phyloP scores from a whole-genome alignment of 768 basidiomycete genomes.

The Pluteus cervinus region DNA sequence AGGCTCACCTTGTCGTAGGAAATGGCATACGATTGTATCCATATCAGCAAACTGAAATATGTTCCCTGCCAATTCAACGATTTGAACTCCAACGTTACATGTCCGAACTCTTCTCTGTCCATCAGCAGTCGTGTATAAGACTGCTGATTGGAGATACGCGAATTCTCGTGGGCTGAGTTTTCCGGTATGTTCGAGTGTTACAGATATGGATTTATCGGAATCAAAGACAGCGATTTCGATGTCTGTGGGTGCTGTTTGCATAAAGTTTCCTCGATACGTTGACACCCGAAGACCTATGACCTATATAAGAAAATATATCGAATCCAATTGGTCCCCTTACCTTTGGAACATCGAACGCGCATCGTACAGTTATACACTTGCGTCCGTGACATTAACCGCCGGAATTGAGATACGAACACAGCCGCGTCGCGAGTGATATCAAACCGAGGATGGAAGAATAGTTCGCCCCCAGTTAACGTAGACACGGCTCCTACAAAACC shows the following conservation, averaged over 20 bases:
- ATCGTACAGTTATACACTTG: constrained; percentile 78
- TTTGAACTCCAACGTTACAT: constrained; percentile 79
- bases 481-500: constrained; percentile 60
- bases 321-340: constrained; percentile 38
- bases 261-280: constrained; percentile 70
- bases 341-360: constrained; percentile 80
- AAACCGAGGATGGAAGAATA: constrained; percentile 93
- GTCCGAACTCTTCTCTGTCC: constrained; percentile 83
- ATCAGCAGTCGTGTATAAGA: constrained; percentile 72
- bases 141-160: constrained; percentile 80
- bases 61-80: constrained; percentile 80
- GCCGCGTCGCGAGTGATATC: constrained; percentile 58
- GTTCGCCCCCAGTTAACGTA: constrained; percentile 79
- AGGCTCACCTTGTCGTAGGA: constrained; percentile 71
- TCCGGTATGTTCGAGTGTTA: constrained; percentile 67
- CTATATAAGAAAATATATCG: constrained; percentile 4
- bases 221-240: constrained; percentile 76
- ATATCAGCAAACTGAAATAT: constrained; percentile 90
- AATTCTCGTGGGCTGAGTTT: constrained; percentile 64
- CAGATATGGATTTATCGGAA: constrained; percentile 74
- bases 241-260: constrained; percentile 61
- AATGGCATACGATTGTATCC: constrained; percentile 70
- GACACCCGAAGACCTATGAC: constrained; percentile 54
- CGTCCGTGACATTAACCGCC: constrained; percentile 58
- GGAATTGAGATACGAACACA: constrained; percentile 70